phyloP scores from a whole-genome alignment of 805 yeast genomes.

The Metschnikowia colocasiae region DNA sequence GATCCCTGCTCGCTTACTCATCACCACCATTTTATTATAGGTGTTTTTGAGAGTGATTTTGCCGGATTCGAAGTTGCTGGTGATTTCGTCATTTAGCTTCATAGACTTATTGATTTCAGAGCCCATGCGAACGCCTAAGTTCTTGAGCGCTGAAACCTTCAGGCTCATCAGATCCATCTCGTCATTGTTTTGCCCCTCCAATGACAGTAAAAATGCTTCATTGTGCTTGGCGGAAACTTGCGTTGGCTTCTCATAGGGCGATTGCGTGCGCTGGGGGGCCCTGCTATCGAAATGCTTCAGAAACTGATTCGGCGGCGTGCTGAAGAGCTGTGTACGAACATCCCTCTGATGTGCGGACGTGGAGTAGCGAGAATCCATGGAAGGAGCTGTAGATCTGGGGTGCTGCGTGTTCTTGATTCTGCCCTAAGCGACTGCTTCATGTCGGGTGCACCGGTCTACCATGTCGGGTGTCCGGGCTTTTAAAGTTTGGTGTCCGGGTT shows the following conservation, averaged over 20 bases:
- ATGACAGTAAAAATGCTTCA: constrained; percentile 40
- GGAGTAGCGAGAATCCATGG: constrained; percentile 19
- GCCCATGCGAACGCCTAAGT: constrained; percentile 42
- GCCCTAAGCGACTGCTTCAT: no score
- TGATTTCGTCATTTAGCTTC: constrained; percentile 39
- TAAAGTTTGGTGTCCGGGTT: background rate
- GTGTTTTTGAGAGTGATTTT: constrained; percentile 40
- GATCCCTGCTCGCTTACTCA: constrained; percentile 46
- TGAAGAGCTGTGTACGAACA: constrained; percentile 39
- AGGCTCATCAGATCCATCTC: constrained; percentile 40
- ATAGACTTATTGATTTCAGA: constrained; percentile 41
- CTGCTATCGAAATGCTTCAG: constrained; percentile 11
- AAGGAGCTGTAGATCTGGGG: background rate
- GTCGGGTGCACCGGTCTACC: background rate
- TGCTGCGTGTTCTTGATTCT: background rate
- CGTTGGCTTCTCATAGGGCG: constrained; percentile 37
- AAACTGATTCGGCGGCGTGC: constrained; percentile 19
- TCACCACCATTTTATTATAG: constrained; percentile 40
- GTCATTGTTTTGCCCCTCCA: constrained; percentile 42
- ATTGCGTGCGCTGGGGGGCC: constrained; percentile 28
- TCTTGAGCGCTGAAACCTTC: constrained; percentile 40
- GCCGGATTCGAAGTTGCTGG: constrained; percentile 38
- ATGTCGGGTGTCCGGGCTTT: background rate
- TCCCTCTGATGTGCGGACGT: constrained; percentile 40
- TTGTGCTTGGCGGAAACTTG: constrained; percentile 35